Evolutionary conservation across 371 early-diverging fungal genomes (phyloP).

Genomic region (Rhizopus delemar): DNA sequence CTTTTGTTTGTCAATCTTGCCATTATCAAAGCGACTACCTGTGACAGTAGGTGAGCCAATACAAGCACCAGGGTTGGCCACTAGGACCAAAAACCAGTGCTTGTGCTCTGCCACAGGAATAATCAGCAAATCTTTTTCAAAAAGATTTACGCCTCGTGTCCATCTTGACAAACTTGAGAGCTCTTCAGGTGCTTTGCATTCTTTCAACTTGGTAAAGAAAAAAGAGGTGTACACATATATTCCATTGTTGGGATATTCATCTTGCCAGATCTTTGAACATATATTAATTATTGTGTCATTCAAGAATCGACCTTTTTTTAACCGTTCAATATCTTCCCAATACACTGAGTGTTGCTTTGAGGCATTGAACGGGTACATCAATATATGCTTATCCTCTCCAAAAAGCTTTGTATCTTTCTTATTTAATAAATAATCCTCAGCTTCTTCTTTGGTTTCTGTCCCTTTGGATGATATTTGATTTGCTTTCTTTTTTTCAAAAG

Average conservation of each 20-base stretch:
- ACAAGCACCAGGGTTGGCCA: constrained; percentile 19
- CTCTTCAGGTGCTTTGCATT: neutral
- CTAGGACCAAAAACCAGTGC: constrained; percentile 23
- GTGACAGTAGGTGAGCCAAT: neutral
- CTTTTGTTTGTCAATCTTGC: neutral
- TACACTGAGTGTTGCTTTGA: constrained; percentile 12
- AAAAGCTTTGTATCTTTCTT: neutral
- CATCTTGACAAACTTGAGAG: constrained; percentile 8
- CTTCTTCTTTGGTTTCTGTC: neutral
- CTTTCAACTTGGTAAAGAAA: constrained; percentile 17
- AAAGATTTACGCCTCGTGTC: constrained; percentile 20
- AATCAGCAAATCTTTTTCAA: constrained; percentile 18
- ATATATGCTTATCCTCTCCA: constrained; percentile 13
- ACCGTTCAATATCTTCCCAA: constrained; percentile 10
- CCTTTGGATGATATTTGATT: too few relatives aligned
- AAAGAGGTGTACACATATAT: constrained; percentile 25
- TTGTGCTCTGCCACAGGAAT: constrained; percentile 21
- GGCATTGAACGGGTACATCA: constrained; percentile 18
- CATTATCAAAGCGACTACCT: neutral
- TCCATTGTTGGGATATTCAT: constrained; percentile 3
- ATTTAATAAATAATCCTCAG: neutral
- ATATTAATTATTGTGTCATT: constrained; percentile 26
- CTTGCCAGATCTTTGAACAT: constrained; percentile 22
- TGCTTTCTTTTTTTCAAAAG: too few relatives aligned
- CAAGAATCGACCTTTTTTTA: constrained; percentile 15